phyloP scores from a whole-genome alignment of 176 grass and related monocot species.

The Canna indica region DNA sequence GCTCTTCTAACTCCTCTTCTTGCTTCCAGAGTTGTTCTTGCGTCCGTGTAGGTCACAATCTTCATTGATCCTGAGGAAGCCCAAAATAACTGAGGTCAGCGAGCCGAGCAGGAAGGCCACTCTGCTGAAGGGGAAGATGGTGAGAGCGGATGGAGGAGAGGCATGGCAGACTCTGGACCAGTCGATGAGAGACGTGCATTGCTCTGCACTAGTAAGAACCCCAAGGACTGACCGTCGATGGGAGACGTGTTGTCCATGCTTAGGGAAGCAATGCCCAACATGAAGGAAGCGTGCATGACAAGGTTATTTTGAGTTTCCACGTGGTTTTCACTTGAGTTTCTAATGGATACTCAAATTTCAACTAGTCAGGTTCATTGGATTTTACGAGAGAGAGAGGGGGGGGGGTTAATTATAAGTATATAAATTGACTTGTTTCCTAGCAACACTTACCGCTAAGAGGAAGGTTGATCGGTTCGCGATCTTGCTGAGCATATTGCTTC shows the following conservation, averaged over 20 bases:
- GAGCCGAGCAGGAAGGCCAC: slow-evolving; percentile 21
- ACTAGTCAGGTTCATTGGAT: slow-evolving; percentile 3
- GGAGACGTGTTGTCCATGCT: too few species aligned
- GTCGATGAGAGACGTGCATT: too few species aligned
- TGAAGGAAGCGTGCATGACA: too few species aligned
- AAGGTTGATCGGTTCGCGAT: slow-evolving; percentile 90
- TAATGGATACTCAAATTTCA: not conserved
- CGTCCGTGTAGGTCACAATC: slow-evolving; percentile 22
- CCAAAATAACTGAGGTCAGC: slow-evolving; percentile 17
- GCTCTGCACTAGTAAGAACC: too few species aligned
- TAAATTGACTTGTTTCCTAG: too few species aligned
- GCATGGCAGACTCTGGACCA: slow-evolving; percentile 34
- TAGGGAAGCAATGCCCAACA: too few species aligned
- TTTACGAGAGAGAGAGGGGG: too few species aligned
- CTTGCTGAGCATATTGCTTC: slow-evolving; percentile 86
- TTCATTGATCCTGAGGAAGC: slow-evolving; percentile 27
- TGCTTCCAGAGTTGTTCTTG: slow-evolving; percentile 33
- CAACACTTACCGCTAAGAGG: slow-evolving; percentile 92
- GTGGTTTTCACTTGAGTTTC: not conserved
- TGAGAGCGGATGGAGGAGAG: too few species aligned
- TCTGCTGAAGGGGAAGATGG: slow-evolving; percentile 13
- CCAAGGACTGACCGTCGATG: slow-evolving; percentile 27
- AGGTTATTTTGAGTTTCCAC: not conserved
- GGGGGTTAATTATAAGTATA: too few species aligned
- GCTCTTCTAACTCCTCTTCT: slow-evolving; percentile 55